phyloP scores from a whole-genome alignment of 2,329 filamentous ascomycete species.

The Ophiostoma quercus region DNA sequence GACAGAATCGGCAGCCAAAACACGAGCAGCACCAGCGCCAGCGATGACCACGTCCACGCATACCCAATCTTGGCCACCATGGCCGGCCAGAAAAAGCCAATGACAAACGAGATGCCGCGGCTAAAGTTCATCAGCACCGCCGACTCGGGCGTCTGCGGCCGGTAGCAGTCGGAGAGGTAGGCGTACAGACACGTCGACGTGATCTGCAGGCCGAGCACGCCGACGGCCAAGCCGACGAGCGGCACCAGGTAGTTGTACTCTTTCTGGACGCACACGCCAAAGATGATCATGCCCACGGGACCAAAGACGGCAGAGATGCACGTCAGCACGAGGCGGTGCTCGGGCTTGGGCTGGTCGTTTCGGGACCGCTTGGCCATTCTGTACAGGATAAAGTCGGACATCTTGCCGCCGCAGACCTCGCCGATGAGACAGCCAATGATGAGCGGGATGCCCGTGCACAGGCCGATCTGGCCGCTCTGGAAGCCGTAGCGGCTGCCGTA shows the following conservation, averaged over 20 bases:
- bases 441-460: conserved; percentile 25
- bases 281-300: conserved; percentile 25
- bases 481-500: conserved; percentile 24
- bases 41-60: conserved; percentile 25
- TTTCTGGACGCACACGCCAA: conserved; percentile 24
- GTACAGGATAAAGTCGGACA: conserved; percentile 25
- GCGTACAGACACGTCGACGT: conserved; percentile 26
- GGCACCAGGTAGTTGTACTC: conserved; percentile 18
- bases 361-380: neutral
- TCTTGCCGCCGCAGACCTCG: conserved; percentile 24
- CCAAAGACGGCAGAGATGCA: conserved; percentile 22
- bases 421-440: conserved; percentile 25
- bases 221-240: conserved; percentile 20
- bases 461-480: conserved; percentile 22
- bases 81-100: conserved; percentile 25
- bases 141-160: conserved; percentile 27
- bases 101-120: conserved; percentile 24
- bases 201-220: conserved; percentile 25
- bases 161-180: conserved; percentile 26
- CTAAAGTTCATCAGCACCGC: conserved; percentile 25
- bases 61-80: conserved; percentile 23
- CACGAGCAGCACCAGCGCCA: conserved; percentile 23
- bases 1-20: conserved; percentile 24
- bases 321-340: conserved; percentile 25
- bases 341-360: conserved; percentile 21